Evolutionary conservation across 805 yeast species (phyloP), one percentile per base, ranked within the genome.

Genomic region (Kazachstania psychrophila): DNA sequence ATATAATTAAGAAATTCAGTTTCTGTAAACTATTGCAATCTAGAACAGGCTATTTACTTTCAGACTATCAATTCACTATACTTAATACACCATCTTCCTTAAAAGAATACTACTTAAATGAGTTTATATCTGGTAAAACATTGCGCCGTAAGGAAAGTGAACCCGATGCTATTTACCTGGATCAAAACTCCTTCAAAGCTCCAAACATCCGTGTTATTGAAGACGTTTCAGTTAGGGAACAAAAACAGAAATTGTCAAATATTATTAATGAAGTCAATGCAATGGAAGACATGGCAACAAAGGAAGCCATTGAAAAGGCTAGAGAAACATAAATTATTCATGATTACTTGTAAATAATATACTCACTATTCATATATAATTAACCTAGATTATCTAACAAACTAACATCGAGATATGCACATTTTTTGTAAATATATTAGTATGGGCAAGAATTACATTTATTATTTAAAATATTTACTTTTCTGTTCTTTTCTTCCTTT

Each of bases 121-220:
- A 56, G 31, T 46, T 61, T 23, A 38, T 61, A 10, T 49, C 58
- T 14, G 65, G 66, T 17, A 55, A 48, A 35, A 41, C 50, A 10
- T 45, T 42, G 6, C 62, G 63, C 52, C 69, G 62, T 45, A 73
- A 72, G 48, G 87, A 80, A 52, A 70, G 77, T 53, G 73, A 77
- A 49, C 87, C 92, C n/a, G 73, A 80, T 49, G 89, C 85, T 20
- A 73, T 84, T 38, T 75, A 77, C 42, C 65, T 84, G 46, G 64
- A 74, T 39, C 56, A 64, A 6, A 66, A 64, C 20, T 77, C 73
- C 31, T 81, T 75, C 50, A 64, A 60, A 22, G 75, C 80, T 27
- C 64, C 73, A 4, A 83, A 81, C 46, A 61, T 78, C 23, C 23
- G 31, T 28, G 35, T 44, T 9, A 16, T 28, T 4, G 39, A 39